phyloP scores from a whole-genome alignment of 768 basidiomycete genomes.

The Tricholoma terreum region DNA sequence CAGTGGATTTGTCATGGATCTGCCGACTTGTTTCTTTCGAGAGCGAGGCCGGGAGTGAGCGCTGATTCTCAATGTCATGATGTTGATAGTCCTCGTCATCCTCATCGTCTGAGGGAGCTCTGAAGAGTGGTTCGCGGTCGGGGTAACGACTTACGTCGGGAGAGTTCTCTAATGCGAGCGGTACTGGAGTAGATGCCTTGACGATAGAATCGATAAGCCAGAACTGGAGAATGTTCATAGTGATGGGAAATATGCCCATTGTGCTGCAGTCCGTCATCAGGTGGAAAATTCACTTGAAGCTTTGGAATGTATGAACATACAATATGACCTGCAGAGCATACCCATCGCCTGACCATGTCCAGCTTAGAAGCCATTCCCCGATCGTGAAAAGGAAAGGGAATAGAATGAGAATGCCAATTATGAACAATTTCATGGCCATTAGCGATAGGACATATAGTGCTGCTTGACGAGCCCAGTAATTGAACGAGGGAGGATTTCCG shows the following conservation, averaged over 20 bases:
- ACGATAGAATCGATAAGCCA: constrained; percentile 94
- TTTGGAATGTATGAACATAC: constrained; percentile 41
- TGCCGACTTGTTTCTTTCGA: constrained; percentile 19
- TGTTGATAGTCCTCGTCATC: constrained; percentile 36
- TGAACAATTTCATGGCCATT: constrained; percentile 86
- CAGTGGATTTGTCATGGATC: constrained; percentile 22
- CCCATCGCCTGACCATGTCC: constrained; percentile 61
- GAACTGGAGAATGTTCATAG: constrained; percentile 90
- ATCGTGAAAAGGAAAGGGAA: constrained; percentile 68
- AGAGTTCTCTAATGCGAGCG: constrained; percentile 33
- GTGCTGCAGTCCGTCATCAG: constrained; percentile 58
- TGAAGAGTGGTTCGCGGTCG: constrained; percentile 65
- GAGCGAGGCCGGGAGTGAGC: constrained; percentile 31
- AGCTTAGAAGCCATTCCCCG: constrained; percentile 87
- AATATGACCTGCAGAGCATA: constrained; percentile 75
- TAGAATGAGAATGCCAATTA: constrained; percentile 70
- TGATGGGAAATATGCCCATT: constrained; percentile 89
- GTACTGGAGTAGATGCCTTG: constrained; percentile 54
- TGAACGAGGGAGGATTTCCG: constrained; percentile 74
- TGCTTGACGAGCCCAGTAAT: constrained; percentile 74
- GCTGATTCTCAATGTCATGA: constrained; percentile 48
- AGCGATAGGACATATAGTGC: constrained; percentile 80
- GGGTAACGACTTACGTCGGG: constrained; percentile 36
- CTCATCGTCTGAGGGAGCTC: constrained; percentile 47
- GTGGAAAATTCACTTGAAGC: constrained; percentile 5